Percentiles rank a stretch among this genome's conserved stretches.
Evolutionary conservation across 2,329 filamentous ascomycete species (phyloP).

Genomic region (Hymenoscyphus scutula): DNA sequence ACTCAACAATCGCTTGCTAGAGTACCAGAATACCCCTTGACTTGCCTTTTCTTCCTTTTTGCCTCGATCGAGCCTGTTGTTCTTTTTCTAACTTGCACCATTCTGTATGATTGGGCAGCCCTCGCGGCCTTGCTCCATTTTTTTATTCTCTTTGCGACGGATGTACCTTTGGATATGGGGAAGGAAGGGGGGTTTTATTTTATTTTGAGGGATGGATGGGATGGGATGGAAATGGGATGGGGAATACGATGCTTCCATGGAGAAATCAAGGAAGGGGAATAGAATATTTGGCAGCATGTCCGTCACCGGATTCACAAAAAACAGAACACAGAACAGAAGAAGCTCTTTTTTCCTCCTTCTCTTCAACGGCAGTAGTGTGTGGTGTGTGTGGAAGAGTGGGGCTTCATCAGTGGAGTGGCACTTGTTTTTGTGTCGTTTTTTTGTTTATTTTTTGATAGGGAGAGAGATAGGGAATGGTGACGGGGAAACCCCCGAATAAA

Average conservation of each 20-base stretch:
- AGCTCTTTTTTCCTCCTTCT: not conserved
- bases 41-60: constrained; percentile 9
- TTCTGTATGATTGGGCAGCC: not conserved
- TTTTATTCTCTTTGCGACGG: constrained; percentile 1
- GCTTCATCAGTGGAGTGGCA: not conserved
- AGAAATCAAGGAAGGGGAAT: constrained; percentile 6
- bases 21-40: constrained; percentile 12
- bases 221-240: not conserved
- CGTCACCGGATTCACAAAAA: constrained; percentile 10
- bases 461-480: not conserved
- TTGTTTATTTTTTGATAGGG: not conserved
- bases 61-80: not conserved
- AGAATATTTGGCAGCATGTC: constrained; percentile 11
- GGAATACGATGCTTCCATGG: not conserved
- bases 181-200: not conserved
- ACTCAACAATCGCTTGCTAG: constrained; percentile 9
- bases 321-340: constrained; percentile 6
- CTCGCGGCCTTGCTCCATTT: not conserved
- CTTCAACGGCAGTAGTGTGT: not conserved
- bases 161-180: constrained; percentile 3
- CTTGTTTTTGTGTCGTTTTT: too few species aligned
- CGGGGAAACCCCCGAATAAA: not conserved
- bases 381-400: too few species aligned
- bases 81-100: not conserved
- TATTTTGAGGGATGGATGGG: not conserved